A percentile compares a stretch with the other conserved stretches of the same genome.
Evolutionary conservation across 1,139 yeast genomes (phyloP).

Genomic region (Debaryomycetaceae sp.): DNA sequence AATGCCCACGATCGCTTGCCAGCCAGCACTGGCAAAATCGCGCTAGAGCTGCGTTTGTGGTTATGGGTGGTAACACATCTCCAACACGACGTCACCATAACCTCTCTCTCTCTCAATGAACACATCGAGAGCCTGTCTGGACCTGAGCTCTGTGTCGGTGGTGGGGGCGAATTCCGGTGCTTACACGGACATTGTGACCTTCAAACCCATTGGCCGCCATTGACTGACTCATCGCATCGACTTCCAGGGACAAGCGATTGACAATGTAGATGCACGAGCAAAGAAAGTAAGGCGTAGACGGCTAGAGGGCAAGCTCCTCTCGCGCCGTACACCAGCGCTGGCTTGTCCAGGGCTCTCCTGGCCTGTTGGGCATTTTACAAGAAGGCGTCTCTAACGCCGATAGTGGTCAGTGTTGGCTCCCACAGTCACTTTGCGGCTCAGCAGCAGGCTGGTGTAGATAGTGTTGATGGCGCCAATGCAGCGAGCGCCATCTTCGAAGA

Average conservation of each 20-base stretch:
- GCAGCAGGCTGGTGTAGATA: constrained; percentile 18
- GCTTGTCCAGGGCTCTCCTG: constrained; percentile 9
- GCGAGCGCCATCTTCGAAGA: constrained; percentile 19
- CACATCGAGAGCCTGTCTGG: constrained; percentile 21
- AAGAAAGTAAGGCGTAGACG: constrained; percentile 21
- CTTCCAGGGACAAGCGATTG: constrained; percentile 17
- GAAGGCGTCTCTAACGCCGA: constrained; percentile 25
- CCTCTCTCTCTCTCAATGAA: constrained; percentile 14
- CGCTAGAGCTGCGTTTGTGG: constrained; percentile 18
- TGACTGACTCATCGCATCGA: too few species aligned
- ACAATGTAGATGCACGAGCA: too few species aligned
- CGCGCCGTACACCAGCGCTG: constrained; percentile 29
- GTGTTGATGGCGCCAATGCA: constrained; percentile 29
- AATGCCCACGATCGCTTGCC: constrained; percentile 24
- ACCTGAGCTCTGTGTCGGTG: constrained; percentile 17
- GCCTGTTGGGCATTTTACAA: constrained; percentile 11
- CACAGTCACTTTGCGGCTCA: constrained; percentile 12
- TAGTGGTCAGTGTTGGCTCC: constrained; percentile 29
- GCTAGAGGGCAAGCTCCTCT: constrained; percentile 32
- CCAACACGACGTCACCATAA: constrained; percentile 22
- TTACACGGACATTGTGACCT: constrained; percentile 19
- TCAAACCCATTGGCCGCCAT: constrained; percentile 23
- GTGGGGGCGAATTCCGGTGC: constrained; percentile 21
- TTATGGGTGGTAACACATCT: constrained; percentile 29
- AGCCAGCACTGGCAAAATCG: constrained; percentile 18